These are phyloP conservation scores for Vairimorpha ceranae DNA, from an alignment of 371 early-diverging fungal species.

Conservation along the genomic window DNA sequence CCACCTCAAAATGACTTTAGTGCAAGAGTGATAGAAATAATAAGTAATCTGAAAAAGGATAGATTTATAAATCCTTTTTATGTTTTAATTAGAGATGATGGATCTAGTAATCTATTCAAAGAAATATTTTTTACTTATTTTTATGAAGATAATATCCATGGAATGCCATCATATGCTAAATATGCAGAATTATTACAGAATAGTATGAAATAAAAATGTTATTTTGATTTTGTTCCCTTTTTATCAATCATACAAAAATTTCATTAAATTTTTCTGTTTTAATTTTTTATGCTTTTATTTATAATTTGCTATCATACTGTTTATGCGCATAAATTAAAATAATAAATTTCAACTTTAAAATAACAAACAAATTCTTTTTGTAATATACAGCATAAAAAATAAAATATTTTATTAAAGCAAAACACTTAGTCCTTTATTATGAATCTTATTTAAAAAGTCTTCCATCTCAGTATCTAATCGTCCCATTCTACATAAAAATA, in stretches of 20 bases:
- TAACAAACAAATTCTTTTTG: too few species aligned
- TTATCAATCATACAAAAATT: too few species aligned
- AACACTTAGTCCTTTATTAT: not conserved
- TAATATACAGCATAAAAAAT: too few species aligned
- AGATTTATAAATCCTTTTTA: conserved; percentile 50
- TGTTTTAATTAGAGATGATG: conserved; percentile 40
- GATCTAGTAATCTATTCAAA: conserved; percentile 10
- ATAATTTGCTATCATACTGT: too few species aligned
- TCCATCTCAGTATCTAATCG: not conserved
- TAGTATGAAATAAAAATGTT: not conserved
- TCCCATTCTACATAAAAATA: not conserved
- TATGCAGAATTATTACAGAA: conserved; percentile 22
- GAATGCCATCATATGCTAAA: conserved; percentile 29
- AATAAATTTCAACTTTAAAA: too few species aligned
- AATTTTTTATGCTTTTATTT: too few species aligned
- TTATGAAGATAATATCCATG: conserved; percentile 46
- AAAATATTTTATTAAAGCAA: too few species aligned
- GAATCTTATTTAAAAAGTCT: not conserved
- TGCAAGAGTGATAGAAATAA: conserved; percentile 27
- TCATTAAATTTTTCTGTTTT: too few species aligned
- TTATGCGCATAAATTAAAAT: too few species aligned
- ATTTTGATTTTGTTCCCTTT: too few species aligned
- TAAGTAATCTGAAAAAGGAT: conserved; percentile 20
- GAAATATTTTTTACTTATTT: conserved; percentile 58
- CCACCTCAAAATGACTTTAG: conserved; percentile 46